A percentile compares a stretch with the other conserved stretches of the same genome.
Conservation (phyloP, 371 early-diverging fungal genomes). For the Thermomucor indicae-seudaticae region DNA sequence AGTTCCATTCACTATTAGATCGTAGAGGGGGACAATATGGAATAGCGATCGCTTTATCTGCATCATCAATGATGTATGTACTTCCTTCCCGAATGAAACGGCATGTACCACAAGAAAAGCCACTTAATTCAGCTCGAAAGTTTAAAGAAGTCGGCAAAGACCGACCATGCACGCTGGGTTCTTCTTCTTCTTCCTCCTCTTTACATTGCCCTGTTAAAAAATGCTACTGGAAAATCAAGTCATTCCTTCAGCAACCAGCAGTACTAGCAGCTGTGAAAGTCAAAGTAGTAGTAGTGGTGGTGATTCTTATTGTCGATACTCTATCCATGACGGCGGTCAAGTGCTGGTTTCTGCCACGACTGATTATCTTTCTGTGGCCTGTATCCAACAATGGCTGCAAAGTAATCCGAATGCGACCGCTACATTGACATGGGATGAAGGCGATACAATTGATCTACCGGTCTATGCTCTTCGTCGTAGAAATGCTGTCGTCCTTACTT, state of each 20-base stretch:
- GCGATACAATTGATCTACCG: conserved; percentile 31
- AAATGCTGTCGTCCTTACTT: conserved; percentile 35
- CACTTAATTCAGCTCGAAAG: too few species aligned
- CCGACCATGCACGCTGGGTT: too few species aligned
- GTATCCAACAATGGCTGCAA: conserved; percentile 23
- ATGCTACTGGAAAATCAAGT: not conserved
- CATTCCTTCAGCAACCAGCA: too few species aligned
- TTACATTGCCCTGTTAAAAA: too few species aligned
- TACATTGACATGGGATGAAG: conserved; percentile 30
- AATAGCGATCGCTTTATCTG: too few species aligned
- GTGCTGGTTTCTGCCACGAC: conserved; percentile 3
- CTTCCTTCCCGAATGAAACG: too few species aligned
- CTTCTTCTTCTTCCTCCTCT: too few species aligned
- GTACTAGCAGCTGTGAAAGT: not conserved
- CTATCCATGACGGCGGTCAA: conserved; percentile 16
- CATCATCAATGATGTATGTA: too few species aligned
- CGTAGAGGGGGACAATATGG: too few species aligned
- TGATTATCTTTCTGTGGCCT: conserved; percentile 21
- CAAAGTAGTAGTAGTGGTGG: not conserved
- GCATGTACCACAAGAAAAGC: too few species aligned
- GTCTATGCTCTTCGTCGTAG: conserved; percentile 37
- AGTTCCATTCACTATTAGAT: too few species aligned
- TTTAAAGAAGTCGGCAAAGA: too few species aligned
- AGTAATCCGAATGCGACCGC: conserved; percentile 26
- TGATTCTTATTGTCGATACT: conserved; percentile 12